These are phyloP conservation scores for Ehretia macrophylla DNA, from an alignment of 257 asterid genomes.

Conservation along the genomic window DNA sequence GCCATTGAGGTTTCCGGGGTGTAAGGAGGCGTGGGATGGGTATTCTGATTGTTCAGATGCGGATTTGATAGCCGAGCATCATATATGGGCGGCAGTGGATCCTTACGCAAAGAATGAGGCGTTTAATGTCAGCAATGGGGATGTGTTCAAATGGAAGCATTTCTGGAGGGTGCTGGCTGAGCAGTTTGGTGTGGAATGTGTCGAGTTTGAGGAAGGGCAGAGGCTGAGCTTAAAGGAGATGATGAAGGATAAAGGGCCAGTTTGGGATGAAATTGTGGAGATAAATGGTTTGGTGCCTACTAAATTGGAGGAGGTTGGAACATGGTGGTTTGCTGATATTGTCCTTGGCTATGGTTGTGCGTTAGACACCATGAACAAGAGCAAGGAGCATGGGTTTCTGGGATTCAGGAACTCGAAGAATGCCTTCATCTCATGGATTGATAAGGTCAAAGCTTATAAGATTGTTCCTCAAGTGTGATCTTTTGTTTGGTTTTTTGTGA, in stretches of 20 bases:
- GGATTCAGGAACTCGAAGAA: constrained; percentile 87
- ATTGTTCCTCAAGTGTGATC: constrained; percentile 46
- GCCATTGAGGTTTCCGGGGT: constrained; percentile 66
- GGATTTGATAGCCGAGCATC: constrained; percentile 88
- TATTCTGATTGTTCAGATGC: constrained; percentile 83
- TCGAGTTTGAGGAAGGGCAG: constrained; percentile 57
- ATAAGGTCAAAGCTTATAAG: constrained; percentile 71
- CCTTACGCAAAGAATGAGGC: constrained; percentile 89
- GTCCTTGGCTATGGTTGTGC: constrained; percentile 11
- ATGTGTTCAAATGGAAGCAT: constrained; percentile 91
- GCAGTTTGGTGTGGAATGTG: constrained; percentile 66
- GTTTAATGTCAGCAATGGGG: constrained; percentile 87
- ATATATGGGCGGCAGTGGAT: constrained; percentile 94
- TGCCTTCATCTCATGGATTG: constrained; percentile 76
- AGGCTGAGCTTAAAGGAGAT: constrained; percentile 39
- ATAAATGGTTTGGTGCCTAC: constrained; percentile 54
- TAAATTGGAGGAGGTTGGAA: constrained; percentile 68
- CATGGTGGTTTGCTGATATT: constrained; percentile 76
- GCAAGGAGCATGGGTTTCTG: constrained; percentile 90
- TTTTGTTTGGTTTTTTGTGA: not conserved
- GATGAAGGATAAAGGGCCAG: constrained; percentile 76
- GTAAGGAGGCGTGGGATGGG: constrained; percentile 67
- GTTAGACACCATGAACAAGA: constrained; percentile 87
- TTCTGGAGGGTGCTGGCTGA: constrained; percentile 85
- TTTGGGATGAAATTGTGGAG: constrained; percentile 82